These are phyloP conservation scores for Cnidoscolus chayamansa DNA, from an alignment of 441 rosid genomes.

Conservation along the genomic window DNA sequence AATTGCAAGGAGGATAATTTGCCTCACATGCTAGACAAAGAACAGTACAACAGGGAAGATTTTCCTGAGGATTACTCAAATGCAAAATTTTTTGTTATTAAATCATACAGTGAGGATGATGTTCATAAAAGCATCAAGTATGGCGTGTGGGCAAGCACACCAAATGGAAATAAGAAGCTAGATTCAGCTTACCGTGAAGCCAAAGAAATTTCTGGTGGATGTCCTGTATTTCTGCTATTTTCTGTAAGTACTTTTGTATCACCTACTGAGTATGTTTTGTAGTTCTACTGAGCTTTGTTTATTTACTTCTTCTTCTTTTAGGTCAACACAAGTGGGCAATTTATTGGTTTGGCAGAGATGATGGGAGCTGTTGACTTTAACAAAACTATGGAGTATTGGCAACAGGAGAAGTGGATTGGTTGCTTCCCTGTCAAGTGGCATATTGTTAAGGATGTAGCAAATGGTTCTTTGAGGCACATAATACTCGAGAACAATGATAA, in stretches of 20 bases:
- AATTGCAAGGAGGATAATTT: constrained; percentile 39
- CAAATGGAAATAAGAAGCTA: constrained; percentile 78
- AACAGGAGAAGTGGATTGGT: constrained; percentile 97
- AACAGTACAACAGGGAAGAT: constrained; percentile 64
- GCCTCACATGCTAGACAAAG: constrained; percentile 44
- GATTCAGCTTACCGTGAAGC: constrained; percentile 72
- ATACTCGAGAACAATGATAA: constrained; percentile 90
- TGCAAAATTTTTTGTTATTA: constrained; percentile 84
- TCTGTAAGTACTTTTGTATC: constrained; percentile 52
- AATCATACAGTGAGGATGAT: constrained; percentile 97
- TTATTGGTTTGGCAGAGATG: constrained; percentile 96
- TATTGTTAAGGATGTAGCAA: constrained; percentile 86
- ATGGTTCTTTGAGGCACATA: constrained; percentile 77
- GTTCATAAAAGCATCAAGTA: constrained; percentile 94
- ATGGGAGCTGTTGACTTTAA: constrained; percentile 81
- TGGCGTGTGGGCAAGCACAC: constrained; percentile 96
- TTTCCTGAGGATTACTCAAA: constrained; percentile 59
- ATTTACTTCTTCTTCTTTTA: constrained; percentile 19
- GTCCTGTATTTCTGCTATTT: constrained; percentile 81
- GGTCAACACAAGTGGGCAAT: constrained; percentile 96
- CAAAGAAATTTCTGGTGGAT: constrained; percentile 46
- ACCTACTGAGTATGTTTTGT: not conserved
- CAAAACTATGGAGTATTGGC: constrained; percentile 82
- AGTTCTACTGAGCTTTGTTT: not conserved
- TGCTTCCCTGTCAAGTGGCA: constrained; percentile 94